Percentiles rank a stretch among this genome's conserved stretches.
phyloP scores from a whole-genome alignment of 208 protist genomes.

The Angomonas ambiguus region DNA sequence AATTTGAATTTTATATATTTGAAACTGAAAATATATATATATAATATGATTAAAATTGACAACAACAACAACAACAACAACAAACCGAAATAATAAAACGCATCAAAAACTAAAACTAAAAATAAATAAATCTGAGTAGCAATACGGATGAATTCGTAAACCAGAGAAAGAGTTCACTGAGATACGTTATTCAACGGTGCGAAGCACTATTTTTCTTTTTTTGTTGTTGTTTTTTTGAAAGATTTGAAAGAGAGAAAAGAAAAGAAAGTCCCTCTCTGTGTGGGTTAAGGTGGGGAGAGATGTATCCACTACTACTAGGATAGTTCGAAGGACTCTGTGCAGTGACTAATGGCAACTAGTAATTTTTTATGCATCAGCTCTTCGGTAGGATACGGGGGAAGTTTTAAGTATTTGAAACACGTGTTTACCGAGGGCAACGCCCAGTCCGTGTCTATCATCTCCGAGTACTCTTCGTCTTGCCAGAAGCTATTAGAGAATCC shows the following conservation, averaged over 20 bases:
- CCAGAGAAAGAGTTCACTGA: too few species aligned
- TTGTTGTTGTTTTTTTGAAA: neutral
- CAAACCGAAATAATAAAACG: conserved; percentile 8
- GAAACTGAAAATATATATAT: neutral
- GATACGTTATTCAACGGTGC: too few species aligned
- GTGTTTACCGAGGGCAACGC: conserved; percentile 88
- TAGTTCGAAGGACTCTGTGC: conserved; percentile 79
- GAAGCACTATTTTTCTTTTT: too few species aligned
- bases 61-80: conserved; percentile 7
- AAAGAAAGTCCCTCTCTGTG: neutral
- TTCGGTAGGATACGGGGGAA: conserved; percentile 82
- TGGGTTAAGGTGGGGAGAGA: neutral
- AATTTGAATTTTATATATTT: neutral
- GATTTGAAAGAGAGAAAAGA: conserved; percentile 1
- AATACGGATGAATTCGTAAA: too few species aligned
- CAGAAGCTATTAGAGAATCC: neutral
- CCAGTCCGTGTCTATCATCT: conserved; percentile 41
- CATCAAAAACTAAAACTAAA: too few species aligned
- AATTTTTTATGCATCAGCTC: conserved; percentile 85
- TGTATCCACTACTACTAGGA: conserved; percentile 38
- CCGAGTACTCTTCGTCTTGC: conserved; percentile 7
- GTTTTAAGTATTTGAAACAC: conserved; percentile 89
- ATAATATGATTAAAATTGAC: neutral
- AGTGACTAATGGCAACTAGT: conserved; percentile 69
- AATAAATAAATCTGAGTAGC: too few species aligned